phyloP scores from a whole-genome alignment of 345 rosid genomes.

The Toxicodendron radicans region DNA sequence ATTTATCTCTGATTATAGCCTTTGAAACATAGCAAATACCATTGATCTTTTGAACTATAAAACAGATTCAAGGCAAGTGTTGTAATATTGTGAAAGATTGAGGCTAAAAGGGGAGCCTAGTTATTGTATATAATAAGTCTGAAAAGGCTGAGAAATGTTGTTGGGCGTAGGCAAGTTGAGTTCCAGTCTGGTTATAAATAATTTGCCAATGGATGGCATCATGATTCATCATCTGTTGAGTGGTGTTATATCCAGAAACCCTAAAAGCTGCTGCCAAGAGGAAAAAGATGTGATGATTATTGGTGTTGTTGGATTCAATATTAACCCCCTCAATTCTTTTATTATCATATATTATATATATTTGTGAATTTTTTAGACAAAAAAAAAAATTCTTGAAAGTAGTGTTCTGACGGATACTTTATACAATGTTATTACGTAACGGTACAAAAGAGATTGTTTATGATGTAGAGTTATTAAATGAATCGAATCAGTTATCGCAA shows the following conservation, averaged over 20 bases:
- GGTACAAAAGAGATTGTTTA: no score
- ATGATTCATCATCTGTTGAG: slow-evolving; percentile 46
- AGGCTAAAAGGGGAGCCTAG: slow-evolving; percentile 9
- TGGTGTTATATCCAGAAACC: slow-evolving; percentile 50
- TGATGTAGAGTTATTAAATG: no score
- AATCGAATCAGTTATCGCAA: no score
- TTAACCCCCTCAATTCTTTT: slow-evolving; percentile 12
- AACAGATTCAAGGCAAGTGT: background rate
- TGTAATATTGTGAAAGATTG: slow-evolving; percentile 15
- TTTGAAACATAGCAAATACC: background rate
- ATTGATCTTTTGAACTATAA: background rate
- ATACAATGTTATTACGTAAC: no score
- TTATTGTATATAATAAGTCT: background rate
- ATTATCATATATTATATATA: slow-evolving; percentile 4
- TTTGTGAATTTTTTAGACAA: background rate
- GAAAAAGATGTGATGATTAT: slow-evolving; percentile 44
- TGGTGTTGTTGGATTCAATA: slow-evolving; percentile 40
- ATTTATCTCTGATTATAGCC: background rate
- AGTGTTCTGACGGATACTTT: no score
- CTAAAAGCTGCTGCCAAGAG: slow-evolving; percentile 55
- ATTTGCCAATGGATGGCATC: slow-evolving; percentile 47
- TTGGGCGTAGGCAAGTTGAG: slow-evolving; percentile 21
- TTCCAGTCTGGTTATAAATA: slow-evolving; percentile 29
- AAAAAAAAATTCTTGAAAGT: no score
- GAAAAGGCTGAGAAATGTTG: background rate